phyloP scores from a whole-genome alignment of 2,329 filamentous ascomycete species.

The Aspergillus sp. region DNA sequence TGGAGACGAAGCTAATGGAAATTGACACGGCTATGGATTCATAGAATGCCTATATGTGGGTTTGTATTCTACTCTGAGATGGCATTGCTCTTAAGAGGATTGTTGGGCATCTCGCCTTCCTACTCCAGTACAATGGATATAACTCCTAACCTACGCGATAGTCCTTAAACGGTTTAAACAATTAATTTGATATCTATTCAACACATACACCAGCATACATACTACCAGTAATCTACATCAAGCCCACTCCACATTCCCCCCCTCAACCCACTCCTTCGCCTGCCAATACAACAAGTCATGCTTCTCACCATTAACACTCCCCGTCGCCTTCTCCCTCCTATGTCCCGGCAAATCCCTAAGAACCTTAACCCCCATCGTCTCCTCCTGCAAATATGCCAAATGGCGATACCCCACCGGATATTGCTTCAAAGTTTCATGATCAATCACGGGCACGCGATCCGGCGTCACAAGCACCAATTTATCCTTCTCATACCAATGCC shows the following conservation, averaged over 20 bases:
- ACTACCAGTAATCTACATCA: no score
- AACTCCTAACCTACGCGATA: no score
- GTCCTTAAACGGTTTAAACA: no score
- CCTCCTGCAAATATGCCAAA: slow-evolving; percentile 47
- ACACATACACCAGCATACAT: no score
- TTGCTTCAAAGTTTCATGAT: slow-evolving; percentile 41
- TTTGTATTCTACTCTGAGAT: no score
- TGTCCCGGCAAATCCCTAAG: slow-evolving; percentile 50
- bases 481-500: slow-evolving; percentile 57
- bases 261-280: slow-evolving; percentile 49
- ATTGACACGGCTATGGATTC: no score
- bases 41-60: no score
- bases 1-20: no score
- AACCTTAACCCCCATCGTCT: slow-evolving; percentile 49
- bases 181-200: no score
- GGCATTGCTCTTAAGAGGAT: no score
- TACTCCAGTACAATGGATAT: no score
- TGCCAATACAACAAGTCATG: slow-evolving; percentile 50
- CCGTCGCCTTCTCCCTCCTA: slow-evolving; percentile 32
- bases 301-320: slow-evolving; percentile 41
- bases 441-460: slow-evolving; percentile 42
- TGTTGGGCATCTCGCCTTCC: no score
- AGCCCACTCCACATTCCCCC: slow-evolving; percentile 29
- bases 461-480: slow-evolving; percentile 52
- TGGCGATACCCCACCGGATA: slow-evolving; percentile 51